These are phyloP conservation scores for Bocquillonia castaneifolia DNA, from an alignment of 441 rosid genomes.

Conservation along the genomic window DNA sequence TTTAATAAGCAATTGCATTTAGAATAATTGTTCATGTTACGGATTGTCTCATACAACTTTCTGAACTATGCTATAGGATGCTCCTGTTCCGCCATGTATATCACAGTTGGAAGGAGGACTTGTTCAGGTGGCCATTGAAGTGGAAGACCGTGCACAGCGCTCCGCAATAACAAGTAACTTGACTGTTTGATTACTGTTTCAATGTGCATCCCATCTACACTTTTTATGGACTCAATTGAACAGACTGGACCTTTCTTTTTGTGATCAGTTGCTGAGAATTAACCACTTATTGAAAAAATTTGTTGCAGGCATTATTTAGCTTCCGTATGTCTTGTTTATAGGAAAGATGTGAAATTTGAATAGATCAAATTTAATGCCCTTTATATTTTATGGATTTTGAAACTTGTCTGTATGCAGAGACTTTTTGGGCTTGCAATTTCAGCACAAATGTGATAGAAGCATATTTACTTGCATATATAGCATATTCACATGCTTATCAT, in stretches of 20 bases:
- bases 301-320: neutral
- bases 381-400: neutral
- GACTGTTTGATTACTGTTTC: neutral
- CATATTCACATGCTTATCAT: neutral
- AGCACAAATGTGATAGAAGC: neutral
- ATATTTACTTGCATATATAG: neutral
- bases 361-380: neutral
- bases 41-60: conserved; percentile 15
- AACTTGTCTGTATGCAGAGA: neutral
- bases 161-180: conserved; percentile 86
- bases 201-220: neutral
- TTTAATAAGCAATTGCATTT: neutral
- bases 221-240: neutral
- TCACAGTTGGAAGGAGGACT: conserved; percentile 93
- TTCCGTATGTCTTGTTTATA: neutral
- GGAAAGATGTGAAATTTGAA: neutral
- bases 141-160: conserved; percentile 98
- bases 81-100: conserved; percentile 97
- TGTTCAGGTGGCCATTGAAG: conserved; percentile 98
- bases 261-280: neutral
- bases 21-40: neutral
- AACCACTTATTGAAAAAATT: neutral
- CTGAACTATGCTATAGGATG: conserved; percentile 53
- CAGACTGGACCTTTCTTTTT: neutral
- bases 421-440: neutral